phyloP scores from a whole-genome alignment of 2,329 filamentous ascomycete species.

The Tolypocladium tundrense region DNA sequence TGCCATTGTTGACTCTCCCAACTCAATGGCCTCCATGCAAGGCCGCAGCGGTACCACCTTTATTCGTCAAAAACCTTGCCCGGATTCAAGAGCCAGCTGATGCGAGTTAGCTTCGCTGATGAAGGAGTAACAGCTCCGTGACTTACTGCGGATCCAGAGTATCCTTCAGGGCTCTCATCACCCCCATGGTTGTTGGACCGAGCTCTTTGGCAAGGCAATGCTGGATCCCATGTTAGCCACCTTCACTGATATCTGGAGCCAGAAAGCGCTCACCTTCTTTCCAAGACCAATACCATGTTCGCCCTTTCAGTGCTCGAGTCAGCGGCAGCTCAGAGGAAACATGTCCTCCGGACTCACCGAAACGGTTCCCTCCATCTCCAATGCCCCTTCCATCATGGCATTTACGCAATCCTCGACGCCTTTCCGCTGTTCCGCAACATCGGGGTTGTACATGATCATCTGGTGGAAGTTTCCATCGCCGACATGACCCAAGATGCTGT shows the following conservation, averaged over 20 bases:
- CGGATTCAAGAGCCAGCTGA: conserved; percentile 55
- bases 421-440: conserved; percentile 45
- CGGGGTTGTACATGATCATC: conserved; percentile 28
- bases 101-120: not conserved
- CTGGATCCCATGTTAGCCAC: conserved; percentile 5
- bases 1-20: not conserved
- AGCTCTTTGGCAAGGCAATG: conserved; percentile 52
- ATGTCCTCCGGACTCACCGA: conserved; percentile 36
- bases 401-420: conserved; percentile 51
- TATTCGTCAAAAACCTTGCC: conserved; percentile 54
- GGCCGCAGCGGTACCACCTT: not conserved
- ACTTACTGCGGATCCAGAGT: conserved; percentile 46
- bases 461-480: conserved; percentile 68
- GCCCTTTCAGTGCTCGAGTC: conserved; percentile 22
- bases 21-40: not conserved
- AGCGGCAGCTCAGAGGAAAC: not conserved
- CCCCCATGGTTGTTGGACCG: conserved; percentile 49
- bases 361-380: conserved; percentile 62
- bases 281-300: conserved; percentile 63
- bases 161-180: conserved; percentile 56
- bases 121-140: not conserved
- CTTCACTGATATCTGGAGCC: not conserved
- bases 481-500: conserved; percentile 61
- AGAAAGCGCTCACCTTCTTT: conserved; percentile 41
- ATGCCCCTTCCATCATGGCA: conserved; percentile 58